Evolutionary conservation across 1,284 basidiomycete genomes (phyloP).

Genomic region (Cutaneotrichosporon spelunceum): DNA sequence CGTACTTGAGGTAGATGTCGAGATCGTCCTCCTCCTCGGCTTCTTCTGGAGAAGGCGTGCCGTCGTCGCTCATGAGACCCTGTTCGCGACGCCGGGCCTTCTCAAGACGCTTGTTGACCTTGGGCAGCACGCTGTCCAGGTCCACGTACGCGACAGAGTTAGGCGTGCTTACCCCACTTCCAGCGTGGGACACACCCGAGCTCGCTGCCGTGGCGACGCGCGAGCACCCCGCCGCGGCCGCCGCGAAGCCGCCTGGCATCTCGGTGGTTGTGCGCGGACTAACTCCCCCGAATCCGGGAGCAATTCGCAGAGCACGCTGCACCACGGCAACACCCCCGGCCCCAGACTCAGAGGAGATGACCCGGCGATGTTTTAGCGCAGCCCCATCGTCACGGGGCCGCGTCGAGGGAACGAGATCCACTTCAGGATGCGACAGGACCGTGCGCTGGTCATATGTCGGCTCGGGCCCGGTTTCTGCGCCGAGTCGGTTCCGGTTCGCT

Average conservation of each 20-base stretch:
- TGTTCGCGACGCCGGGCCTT: neutral
- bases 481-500: neutral
- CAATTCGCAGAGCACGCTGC: conserved; percentile 9
- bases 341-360: neutral
- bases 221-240: conserved; percentile 7
- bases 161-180: conserved; percentile 19
- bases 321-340: conserved; percentile 11
- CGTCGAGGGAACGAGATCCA: conserved; percentile 22
- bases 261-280: neutral
- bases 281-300: neutral
- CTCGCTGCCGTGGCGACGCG: conserved; percentile 12
- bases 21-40: conserved; percentile 26
- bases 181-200: conserved; percentile 1
- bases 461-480: conserved; percentile 6
- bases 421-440: conserved; percentile 20
- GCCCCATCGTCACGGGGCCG: neutral
- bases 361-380: neutral
- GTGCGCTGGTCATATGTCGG: conserved; percentile 28
- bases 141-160: conserved; percentile 18
- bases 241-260: neutral
- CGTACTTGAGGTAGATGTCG: conserved; percentile 34
- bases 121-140: conserved; percentile 19
- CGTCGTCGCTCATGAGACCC: neutral
- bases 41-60: neutral
- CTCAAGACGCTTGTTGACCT: conserved; percentile 10